Evolutionary conservation across 768 basidiomycete genomes (phyloP), one percentile per base, ranked within the genome.

Genomic region (Lanmaoa pseudosensibilis): DNA sequence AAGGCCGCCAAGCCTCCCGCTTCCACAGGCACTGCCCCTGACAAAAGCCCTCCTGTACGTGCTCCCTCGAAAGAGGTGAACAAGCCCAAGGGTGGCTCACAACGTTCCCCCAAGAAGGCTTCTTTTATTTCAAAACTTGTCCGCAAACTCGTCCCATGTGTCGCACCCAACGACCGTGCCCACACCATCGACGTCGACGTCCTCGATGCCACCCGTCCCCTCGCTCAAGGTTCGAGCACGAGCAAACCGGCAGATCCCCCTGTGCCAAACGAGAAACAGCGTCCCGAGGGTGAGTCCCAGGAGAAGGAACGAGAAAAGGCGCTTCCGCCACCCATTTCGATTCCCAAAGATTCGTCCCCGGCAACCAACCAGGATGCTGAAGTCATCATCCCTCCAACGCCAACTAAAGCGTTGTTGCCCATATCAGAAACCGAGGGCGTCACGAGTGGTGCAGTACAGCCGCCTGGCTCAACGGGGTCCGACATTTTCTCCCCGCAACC

Each of bases 381-480:
- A 12, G 66, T 80, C 51, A 39, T 80, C 47, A 62, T 80, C 4
- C 78, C 82, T 18, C 78, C 83, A 32, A 79, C 80, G 2, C 81
- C 83, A 13, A 78, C 78, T 16, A 76, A 68, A 16, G 44, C 50
- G 16, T 69, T 79, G 57, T 63, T 82, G 6, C 83, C 91, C 8
- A 75, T 78, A 25, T 82, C 85, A 10, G 93, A 94, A 74, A 92
- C 93, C 8, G 92, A 87, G 58, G 93, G 90, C 15, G 78, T 97
- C 61, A 91, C 90, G 11, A 93, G 92, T n/a, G 89, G 92, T 33
- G 91, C 92, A 43, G 94, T 96, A 23, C 91, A 94, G 65, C 82
- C 93, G 3, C 94, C 95, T 15, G 94, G 94, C 33, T 91, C 92
- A 25, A 88, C 83, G 46, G 89, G 83, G 41, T 58, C 69, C 2